phyloP scores from a whole-genome alignment of 768 basidiomycete genomes.

The Rhodotorula babjevae region DNA sequence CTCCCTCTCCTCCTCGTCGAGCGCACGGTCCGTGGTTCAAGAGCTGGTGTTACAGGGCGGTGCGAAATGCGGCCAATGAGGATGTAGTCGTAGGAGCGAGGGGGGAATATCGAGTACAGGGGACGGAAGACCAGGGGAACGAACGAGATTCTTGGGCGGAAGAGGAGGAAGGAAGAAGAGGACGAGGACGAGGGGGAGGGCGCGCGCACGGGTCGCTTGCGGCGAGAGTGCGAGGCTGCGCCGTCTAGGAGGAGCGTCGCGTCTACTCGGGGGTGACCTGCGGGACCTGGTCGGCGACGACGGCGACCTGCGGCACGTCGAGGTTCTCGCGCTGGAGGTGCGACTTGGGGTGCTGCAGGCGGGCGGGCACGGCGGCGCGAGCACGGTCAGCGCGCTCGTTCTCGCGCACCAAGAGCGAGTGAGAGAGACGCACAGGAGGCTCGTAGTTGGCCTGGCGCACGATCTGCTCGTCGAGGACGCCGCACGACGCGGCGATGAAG shows the following conservation, averaged over 20 bases:
- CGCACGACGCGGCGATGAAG: conserved; percentile 75
- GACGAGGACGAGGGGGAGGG: no score
- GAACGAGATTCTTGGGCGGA: background rate
- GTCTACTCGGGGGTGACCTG: conserved; percentile 1
- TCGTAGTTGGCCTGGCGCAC: conserved; percentile 55
- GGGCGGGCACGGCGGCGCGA: no score
- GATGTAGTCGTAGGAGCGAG: background rate
- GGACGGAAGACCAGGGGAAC: background rate
- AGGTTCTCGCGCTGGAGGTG: conserved; percentile 32
- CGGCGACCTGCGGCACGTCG: conserved; percentile 16
- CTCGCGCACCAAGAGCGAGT: no score
- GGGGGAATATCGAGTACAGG: background rate
- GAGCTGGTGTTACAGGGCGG: no score
- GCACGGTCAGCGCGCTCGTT: background rate
- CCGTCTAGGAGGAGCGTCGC: background rate
- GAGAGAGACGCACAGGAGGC: conserved; percentile 18
- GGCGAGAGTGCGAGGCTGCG: background rate
- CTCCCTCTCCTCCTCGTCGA: no score
- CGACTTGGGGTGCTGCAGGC: conserved; percentile 24
- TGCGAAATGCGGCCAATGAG: background rate
- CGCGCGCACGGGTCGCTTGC: no score
- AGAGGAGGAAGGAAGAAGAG: no score
- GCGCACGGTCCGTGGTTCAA: no score
- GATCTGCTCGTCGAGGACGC: conserved; percentile 68
- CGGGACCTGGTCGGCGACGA: conserved; percentile 21